Evolutionary conservation across 805 yeast species (phyloP).

Genomic region (Spathaspora girioi): DNA sequence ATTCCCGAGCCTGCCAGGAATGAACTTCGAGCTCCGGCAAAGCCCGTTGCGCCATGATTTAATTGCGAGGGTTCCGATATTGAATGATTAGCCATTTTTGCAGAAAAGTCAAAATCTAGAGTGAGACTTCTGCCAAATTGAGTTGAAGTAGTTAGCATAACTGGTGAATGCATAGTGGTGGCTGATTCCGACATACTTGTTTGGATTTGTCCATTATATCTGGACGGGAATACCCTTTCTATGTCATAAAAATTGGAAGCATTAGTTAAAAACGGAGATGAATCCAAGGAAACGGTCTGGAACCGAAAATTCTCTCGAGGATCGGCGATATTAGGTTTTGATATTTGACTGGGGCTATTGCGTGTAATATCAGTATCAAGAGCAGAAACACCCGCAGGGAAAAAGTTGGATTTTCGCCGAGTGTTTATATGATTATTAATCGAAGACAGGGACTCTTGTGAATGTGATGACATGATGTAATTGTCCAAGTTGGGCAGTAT

Average conservation of each 20-base stretch:
- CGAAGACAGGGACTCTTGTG: neutral
- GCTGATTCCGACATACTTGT: neutral
- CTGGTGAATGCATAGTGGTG: neutral
- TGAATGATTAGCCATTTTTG: neutral
- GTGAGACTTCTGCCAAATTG: neutral
- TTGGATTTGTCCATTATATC: neutral
- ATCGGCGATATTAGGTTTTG: neutral
- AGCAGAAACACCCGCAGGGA: neutral
- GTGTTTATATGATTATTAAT: neutral
- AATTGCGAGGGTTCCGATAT: neutral
- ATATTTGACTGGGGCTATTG: neutral
- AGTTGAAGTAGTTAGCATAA: neutral
- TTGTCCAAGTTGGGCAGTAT: neutral
- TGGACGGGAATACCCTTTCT: neutral
- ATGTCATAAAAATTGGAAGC: neutral
- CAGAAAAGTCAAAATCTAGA: neutral
- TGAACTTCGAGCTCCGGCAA: neutral
- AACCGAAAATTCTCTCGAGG: neutral
- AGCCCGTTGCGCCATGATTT: neutral
- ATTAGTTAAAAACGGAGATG: neutral
- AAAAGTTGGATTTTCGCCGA: conserved; percentile 8
- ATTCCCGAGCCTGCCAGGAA: neutral
- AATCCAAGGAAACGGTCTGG: neutral
- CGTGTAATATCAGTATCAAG: neutral
- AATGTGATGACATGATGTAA: neutral